Evolutionary conservation across 2,329 filamentous ascomycete species (phyloP).

Genomic region (Fusarium oligoseptatum): DNA sequence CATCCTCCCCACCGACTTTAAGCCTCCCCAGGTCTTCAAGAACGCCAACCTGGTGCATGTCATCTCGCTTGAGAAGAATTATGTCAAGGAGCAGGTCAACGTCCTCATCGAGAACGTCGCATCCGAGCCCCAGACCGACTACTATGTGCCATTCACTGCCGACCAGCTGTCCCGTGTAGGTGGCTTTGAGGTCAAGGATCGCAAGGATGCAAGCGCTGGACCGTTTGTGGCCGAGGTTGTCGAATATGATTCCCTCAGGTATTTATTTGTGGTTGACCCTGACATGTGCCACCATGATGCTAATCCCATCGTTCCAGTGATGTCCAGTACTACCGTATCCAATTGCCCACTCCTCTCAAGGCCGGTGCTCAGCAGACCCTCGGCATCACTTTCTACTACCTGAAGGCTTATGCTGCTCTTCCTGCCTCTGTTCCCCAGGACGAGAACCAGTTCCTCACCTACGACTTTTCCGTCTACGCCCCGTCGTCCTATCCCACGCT

Average conservation of each 20-base stretch:
- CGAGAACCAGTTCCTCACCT: constrained; percentile 87
- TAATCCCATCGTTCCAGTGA: constrained; percentile 63
- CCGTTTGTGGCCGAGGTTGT: constrained; percentile 78
- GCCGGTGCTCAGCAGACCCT: constrained; percentile 86
- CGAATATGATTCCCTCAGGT: constrained; percentile 73
- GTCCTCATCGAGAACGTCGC: constrained; percentile 93
- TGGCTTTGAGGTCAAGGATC: constrained; percentile 91
- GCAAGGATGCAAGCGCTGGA: constrained; percentile 79
- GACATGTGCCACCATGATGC: constrained; percentile 4
- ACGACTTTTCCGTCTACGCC: constrained; percentile 87
- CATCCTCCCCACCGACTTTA: constrained; percentile 76
- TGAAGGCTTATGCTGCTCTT: constrained; percentile 83
- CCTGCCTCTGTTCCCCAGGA: constrained; percentile 86
- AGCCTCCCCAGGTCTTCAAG: constrained; percentile 90
- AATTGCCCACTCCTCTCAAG: constrained; percentile 80
- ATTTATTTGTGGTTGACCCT: constrained; percentile 46
- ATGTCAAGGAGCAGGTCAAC: constrained; percentile 90
- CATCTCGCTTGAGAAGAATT: constrained; percentile 93
- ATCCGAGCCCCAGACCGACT: constrained; percentile 83
- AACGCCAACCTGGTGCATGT: constrained; percentile 92
- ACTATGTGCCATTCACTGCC: constrained; percentile 89
- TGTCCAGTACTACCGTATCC: constrained; percentile 86
- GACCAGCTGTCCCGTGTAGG: constrained; percentile 82
- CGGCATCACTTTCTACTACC: constrained; percentile 85
- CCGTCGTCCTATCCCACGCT: constrained; percentile 85